Conservation (phyloP, 1,284 basidiomycete species). For the Cryptococcus depauperatus region DNA sequence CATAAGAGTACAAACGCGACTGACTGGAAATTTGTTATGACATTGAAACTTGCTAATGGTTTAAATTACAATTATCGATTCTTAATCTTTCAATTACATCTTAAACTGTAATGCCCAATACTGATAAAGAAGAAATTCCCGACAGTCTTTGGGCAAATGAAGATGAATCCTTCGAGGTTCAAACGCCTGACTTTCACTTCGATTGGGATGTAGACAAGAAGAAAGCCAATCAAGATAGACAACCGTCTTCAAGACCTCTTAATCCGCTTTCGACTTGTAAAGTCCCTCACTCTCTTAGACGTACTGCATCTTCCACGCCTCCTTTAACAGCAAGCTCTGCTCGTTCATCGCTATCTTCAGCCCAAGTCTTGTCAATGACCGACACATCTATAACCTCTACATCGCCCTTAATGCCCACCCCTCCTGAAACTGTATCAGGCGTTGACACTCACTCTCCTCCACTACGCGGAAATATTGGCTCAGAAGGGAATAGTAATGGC, state of each 20-base stretch:
- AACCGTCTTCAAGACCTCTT: neutral
- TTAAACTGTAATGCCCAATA: no score
- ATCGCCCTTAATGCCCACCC: conserved; percentile 22
- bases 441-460: conserved; percentile 12
- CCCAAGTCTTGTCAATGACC: conserved; percentile 18
- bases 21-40: no score
- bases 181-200: conserved; percentile 36
- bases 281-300: neutral
- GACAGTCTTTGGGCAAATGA: conserved; percentile 15
- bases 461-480: conserved; percentile 20
- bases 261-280: conserved; percentile 1
- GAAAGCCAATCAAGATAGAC: conserved; percentile 2
- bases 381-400: conserved; percentile 25
- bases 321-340: conserved; percentile 12
- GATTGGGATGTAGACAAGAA: conserved; percentile 25
- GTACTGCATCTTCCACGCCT: conserved; percentile 9
- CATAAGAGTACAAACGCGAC: neutral
- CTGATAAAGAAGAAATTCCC: no score
- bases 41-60: no score
- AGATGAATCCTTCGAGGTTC: conserved; percentile 29
- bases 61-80: no score
- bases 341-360: conserved; percentile 29
- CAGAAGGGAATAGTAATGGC: conserved; percentile 4
- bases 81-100: no score
- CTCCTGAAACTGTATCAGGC: conserved; percentile 12